Evolutionary conservation across 2,329 filamentous ascomycete species (phyloP).

Genomic region (Dichotomopilus funicola): DNA sequence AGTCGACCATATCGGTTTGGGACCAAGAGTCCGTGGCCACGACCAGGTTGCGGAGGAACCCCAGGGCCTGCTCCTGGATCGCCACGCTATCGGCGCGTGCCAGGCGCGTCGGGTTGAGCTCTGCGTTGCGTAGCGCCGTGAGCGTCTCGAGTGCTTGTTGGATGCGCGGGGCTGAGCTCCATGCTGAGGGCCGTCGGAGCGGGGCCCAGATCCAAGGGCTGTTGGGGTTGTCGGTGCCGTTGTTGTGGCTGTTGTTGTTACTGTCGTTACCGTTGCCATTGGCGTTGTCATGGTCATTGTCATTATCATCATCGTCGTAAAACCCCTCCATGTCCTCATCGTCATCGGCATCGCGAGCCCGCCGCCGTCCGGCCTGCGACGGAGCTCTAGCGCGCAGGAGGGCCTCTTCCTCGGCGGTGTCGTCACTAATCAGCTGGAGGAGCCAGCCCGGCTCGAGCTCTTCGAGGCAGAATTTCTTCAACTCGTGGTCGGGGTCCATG

Average conservation of each 20-base stretch:
- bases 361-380: constrained; percentile 11
- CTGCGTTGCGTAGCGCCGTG: constrained; percentile 52
- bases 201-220: constrained; percentile 19
- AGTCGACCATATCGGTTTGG: constrained; percentile 72
- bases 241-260: no score
- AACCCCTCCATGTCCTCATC: constrained; percentile 53
- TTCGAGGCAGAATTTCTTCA: constrained; percentile 72
- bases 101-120: constrained; percentile 60
- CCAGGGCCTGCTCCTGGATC: constrained; percentile 85
- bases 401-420: constrained; percentile 46
- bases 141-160: constrained; percentile 46
- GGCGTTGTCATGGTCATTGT: no score
- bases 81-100: constrained; percentile 71
- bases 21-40: constrained; percentile 49
- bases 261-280: no score
- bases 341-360: constrained; percentile 29
- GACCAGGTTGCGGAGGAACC: constrained; percentile 85
- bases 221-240: constrained; percentile 8
- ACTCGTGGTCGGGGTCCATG: constrained; percentile 59
- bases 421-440: constrained; percentile 65
- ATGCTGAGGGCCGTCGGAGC: constrained; percentile 18
- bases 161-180: constrained; percentile 31
- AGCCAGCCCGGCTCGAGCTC: constrained; percentile 75
- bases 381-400: constrained; percentile 30
- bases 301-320: constrained; percentile 29